Evolutionary conservation across 73 alveolate genomes (phyloP), one percentile per base, ranked within the genome.

Genomic region (Paramecium caudatum): DNA sequence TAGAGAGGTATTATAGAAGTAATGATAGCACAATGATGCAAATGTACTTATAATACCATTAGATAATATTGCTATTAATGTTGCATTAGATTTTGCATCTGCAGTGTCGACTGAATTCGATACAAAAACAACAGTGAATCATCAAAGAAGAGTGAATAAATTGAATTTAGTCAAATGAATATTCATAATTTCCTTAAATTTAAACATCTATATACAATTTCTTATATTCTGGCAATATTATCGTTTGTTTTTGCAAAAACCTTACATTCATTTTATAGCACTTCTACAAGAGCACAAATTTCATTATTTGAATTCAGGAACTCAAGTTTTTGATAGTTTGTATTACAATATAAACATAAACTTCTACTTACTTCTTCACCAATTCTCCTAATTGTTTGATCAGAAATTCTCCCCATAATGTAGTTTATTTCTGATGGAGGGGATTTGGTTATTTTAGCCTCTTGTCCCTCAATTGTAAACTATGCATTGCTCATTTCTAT

Each of bases 61-160:
- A 32, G 83, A 65, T 12, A 33, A 65, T 16, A 36, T 65, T 0
- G 27, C 50, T 13, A 16, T 32, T 4, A 62, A 62, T 23, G 82
- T 62, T 1, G 82, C 82, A 25, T 4, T 23, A 2, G 46, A 62
- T 62, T 62, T 62, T 9, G 47, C 47, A 21, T 27, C 16, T 4
- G 82, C 10, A 25, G 21, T 62, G 1, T 3, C 8, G 6, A 36
- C 33, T 15, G 82, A 65, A 36, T 65, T 65, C 34, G 83, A 65
- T 27, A 65, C 55, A 12, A 65, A 65, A 30, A 32, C 83, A 1
- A 32, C 55, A 13, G 50, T 32, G 34, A 47, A 65, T 65, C 61
- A 65, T 65, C 19, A 33, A 36, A 30, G 83, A 65, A 65, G 83
- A 65, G 55, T 65, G 16, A 65, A 65, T 65, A 65, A 65, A 65